Percentiles rank a stretch among this genome's conserved stretches.
These are phyloP conservation scores for Saussurea involucrata DNA, from an alignment of 129 eudicot genomes.

Conservation along the genomic window DNA sequence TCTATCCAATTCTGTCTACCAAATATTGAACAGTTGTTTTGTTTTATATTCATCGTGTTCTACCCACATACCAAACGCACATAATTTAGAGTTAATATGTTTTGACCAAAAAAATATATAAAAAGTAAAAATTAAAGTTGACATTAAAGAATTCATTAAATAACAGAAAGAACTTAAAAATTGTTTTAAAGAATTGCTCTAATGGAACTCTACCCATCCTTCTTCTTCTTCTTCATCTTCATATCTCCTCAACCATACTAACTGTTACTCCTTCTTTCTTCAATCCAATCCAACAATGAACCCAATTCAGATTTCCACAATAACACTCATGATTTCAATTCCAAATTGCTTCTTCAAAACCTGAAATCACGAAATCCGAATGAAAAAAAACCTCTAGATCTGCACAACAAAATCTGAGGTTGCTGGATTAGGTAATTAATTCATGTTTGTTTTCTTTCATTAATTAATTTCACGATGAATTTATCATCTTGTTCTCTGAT, in stretches of 20 bases:
- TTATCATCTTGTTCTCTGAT: not conserved
- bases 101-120: too few relatives aligned
- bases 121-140: too few relatives aligned
- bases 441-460: not conserved
- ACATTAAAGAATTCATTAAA: not conserved
- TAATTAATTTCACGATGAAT: constrained; percentile 2
- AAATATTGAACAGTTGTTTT: too few relatives aligned
- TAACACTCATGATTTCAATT: not conserved
- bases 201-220: constrained; percentile 4
- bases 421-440: too few relatives aligned
- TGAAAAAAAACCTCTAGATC: constrained; percentile 10
- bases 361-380: not conserved
- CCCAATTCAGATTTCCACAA: not conserved
- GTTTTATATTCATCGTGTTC: too few relatives aligned
- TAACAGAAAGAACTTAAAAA: not conserved
- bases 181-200: not conserved
- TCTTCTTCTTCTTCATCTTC: constrained; percentile 4
- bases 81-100: too few relatives aligned
- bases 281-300: not conserved
- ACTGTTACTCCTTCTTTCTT: constrained; percentile 11
- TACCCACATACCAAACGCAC: too few relatives aligned
- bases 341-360: not conserved
- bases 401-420: constrained; percentile 5
- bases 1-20: too few relatives aligned
- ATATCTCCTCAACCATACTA: constrained; percentile 8